Conservation (phyloP, 768 basidiomycete species). For the Hericium rajendrae region DNA sequence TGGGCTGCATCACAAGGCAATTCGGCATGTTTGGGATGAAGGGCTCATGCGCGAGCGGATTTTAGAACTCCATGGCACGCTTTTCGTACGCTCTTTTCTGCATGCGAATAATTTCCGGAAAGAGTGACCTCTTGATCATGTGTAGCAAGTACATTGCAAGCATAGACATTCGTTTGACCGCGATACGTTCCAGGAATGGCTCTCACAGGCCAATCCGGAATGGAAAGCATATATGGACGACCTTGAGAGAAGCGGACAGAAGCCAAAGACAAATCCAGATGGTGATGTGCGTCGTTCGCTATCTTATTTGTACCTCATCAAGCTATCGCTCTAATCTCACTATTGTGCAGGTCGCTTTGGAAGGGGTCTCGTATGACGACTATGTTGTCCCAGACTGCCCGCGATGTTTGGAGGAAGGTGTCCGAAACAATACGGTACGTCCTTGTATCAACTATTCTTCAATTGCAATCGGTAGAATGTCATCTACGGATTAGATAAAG, state of each 20-base stretch:
- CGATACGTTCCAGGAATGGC: constrained; percentile 59
- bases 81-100: constrained; percentile 48
- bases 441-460: constrained; percentile 1
- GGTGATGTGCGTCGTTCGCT: constrained; percentile 61
- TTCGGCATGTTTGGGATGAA: constrained; percentile 34
- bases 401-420: constrained; percentile 49
- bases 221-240: constrained; percentile 69
- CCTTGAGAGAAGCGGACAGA: constrained; percentile 43
- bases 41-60: constrained; percentile 34
- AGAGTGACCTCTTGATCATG: background rate
- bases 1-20: constrained; percentile 81
- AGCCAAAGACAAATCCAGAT: constrained; percentile 81
- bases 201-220: constrained; percentile 65
- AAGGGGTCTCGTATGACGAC: constrained; percentile 62
- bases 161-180: constrained; percentile 62
- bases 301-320: background rate
- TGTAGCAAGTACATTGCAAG: constrained; percentile 70
- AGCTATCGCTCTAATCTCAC: no score
- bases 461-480: background rate
- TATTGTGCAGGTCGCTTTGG: constrained; percentile 57
- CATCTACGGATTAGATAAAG: constrained; percentile 44
- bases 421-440: constrained; percentile 49
- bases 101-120: background rate
- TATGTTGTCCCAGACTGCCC: constrained; percentile 78
- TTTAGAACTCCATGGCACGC: constrained; percentile 81